These are phyloP conservation scores for Ophiobolus disseminans DNA, from an alignment of 2,329 filamentous ascomycete species.

Conservation along the genomic window DNA sequence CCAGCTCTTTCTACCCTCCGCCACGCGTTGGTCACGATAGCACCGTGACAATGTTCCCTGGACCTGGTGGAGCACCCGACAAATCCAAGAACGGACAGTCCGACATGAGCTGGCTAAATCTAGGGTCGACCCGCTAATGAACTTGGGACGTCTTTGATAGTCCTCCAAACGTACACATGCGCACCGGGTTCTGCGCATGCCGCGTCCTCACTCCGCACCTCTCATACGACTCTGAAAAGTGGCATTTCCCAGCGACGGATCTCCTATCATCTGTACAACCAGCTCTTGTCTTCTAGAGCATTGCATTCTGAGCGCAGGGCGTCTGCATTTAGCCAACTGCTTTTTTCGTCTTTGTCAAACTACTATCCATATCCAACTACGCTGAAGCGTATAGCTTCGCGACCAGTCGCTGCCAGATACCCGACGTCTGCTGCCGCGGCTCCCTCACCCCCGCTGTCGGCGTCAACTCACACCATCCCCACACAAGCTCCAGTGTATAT, in stretches of 20 bases:
- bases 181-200: not conserved
- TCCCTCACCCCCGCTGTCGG: conserved; percentile 1
- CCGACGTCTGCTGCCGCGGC: conserved; percentile 33
- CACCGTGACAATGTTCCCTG: conserved; percentile 46
- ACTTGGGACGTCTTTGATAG: conserved; percentile 3
- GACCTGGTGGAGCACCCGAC: conserved; percentile 19
- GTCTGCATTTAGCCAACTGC: conserved; percentile 21
- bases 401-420: conserved; percentile 48
- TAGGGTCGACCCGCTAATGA: conserved; percentile 57
- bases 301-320: conserved; percentile 41
- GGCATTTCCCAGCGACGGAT: conserved; percentile 30
- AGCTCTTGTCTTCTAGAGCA: conserved; percentile 29
- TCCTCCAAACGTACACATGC: conserved; percentile 4
- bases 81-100: conserved; percentile 40
- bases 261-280: conserved; percentile 25
- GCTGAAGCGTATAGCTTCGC: conserved; percentile 31
- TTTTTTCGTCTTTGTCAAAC: conserved; percentile 15
- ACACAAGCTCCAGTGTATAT: conserved; percentile 5
- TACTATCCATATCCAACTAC: conserved; percentile 11
- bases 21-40: conserved; percentile 66
- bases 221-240: conserved; percentile 23
- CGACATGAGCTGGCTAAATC: conserved; percentile 84
- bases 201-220: not conserved
- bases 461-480: conserved; percentile 9
- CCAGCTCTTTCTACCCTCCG: conserved; percentile 53